A percentile compares a stretch with the other conserved stretches of the same genome.
Evolutionary conservation across 2,329 filamentous ascomycete species (phyloP).

Genomic region (Pyrenophora teres): DNA sequence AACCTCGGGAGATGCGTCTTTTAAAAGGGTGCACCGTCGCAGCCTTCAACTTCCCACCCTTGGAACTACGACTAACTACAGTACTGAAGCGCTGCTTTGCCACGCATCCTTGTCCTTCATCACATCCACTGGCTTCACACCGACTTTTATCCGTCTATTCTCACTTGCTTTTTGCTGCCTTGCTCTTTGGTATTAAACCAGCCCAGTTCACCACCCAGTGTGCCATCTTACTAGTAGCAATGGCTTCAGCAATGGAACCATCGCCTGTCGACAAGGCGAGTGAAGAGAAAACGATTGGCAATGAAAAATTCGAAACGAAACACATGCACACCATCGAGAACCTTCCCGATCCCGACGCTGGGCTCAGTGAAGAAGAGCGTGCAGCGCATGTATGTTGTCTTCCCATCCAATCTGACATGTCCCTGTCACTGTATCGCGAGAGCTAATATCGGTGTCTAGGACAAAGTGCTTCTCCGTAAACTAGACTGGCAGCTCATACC

Average conservation of each 20-base stretch:
- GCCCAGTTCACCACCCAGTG: not conserved
- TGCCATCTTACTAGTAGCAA: slow-evolving; percentile 1
- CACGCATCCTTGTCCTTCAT: too few species aligned
- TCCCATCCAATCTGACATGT: not conserved
- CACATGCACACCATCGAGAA: slow-evolving; percentile 23
- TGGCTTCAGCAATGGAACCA: slow-evolving; percentile 30
- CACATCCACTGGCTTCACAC: too few species aligned
- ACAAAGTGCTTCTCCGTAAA: slow-evolving; percentile 65
- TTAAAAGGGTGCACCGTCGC: too few species aligned
- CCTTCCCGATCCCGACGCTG: slow-evolving; percentile 64
- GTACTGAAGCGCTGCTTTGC: too few species aligned
- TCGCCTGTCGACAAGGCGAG: slow-evolving; percentile 19
- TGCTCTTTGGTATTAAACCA: too few species aligned
- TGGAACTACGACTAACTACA: too few species aligned
- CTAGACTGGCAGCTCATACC: slow-evolving; percentile 66
- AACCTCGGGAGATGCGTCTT: too few species aligned
- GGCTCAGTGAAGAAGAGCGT: slow-evolving; percentile 66
- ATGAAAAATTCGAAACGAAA: slow-evolving; percentile 16
- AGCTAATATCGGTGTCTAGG: slow-evolving; percentile 49
- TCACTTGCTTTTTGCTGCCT: not conserved
- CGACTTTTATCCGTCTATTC: not conserved
- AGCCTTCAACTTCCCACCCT: not conserved
- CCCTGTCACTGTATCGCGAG: not conserved
- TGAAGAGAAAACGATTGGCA: slow-evolving; percentile 29
- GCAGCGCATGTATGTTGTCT: slow-evolving; percentile 59